Evolutionary conservation across 23 red algal species (phyloP), one percentile per base, ranked within the genome.

Genomic region (Gracilariopsis chorda): DNA sequence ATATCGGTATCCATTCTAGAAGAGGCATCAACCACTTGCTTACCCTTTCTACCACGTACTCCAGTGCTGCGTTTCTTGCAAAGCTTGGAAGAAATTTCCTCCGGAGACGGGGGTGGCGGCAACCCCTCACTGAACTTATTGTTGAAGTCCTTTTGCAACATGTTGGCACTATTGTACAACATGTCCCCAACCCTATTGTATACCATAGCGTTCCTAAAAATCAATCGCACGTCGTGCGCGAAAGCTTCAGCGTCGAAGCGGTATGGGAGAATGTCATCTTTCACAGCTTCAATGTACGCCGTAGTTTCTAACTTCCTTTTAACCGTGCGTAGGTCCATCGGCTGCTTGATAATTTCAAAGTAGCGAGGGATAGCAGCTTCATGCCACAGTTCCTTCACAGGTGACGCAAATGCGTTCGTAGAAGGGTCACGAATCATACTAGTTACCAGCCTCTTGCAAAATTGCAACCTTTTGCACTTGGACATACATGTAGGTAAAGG

Each of bases 281-380:
- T 58, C 39, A 45, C 51, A 51, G 91, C 36, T 21, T 51, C 52
- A 29, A 91, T 77, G 81, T 94, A 98, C 5, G 58, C 70, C 36
- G 88, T 83, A 34, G 67, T 65, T 25, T 92, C 82, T 43, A 98
- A 48, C 57, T 77, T 92, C 30, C 88, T 86, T 44, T 88, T 82
- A 16, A 98, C 83, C 35, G 96, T 98, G 1, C 88, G 87, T 48
- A 98, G 45, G 74, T 98, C 96, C 96, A 98, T 98, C 1, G 96
- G 96, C 47, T 92, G 92, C 70, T 83, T 80, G 17, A 98, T 70
- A 21, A 95, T 63, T 17, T 95, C 89, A 51, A 84, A 94, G 47
- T 98, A 98, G 29, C 76, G 61, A 0, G 96, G 96, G 28, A 98
- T 95, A 39, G 88, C 62, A 30, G 94, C 92, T 10, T 88, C 58